phyloP scores from a whole-genome alignment of 129 eudicot genomes.

The Dittrichia graveolens region DNA sequence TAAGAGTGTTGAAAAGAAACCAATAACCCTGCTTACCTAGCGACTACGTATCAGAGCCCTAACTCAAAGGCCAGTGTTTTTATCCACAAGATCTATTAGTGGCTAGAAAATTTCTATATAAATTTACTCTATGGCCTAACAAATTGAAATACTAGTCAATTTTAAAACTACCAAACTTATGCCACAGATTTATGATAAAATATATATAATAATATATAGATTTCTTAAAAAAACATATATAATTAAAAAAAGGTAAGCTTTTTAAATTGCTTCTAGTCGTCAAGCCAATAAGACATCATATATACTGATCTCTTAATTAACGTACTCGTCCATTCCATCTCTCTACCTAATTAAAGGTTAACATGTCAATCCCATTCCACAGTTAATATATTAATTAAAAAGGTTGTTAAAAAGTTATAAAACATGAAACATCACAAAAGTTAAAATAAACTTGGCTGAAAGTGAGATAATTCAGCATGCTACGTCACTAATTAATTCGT shows the following conservation, averaged over 20 bases:
- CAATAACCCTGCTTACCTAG: conserved; percentile 7
- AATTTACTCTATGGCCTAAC: conserved; percentile 35
- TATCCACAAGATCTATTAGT: conserved; percentile 33
- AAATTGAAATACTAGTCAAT: neutral
- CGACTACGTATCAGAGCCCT: conserved; percentile 16
- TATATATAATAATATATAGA: conserved; percentile 12
- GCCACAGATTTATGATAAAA: conserved; percentile 13
- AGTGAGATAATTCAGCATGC: conserved; percentile 18
- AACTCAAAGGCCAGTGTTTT: conserved; percentile 22
- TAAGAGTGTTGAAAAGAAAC: neutral
- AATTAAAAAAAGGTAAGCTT: conserved; percentile 28
- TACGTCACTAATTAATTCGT: conserved; percentile 10
- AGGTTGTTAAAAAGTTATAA: conserved; percentile 35
- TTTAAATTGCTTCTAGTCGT: conserved; percentile 32
- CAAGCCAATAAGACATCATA: conserved; percentile 37
- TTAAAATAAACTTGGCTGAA: conserved; percentile 27
- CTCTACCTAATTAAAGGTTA: conserved; percentile 42
- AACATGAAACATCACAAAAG: conserved; percentile 25
- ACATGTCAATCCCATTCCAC: conserved; percentile 38
- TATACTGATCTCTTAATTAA: too few species aligned
- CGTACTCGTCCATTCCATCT: conserved; percentile 34
- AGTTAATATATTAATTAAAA: conserved; percentile 30
- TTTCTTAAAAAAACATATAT: neutral
- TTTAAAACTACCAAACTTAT: conserved; percentile 4
- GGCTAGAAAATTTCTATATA: conserved; percentile 28